Evolutionary conservation across 441 rosid species (phyloP).

Genomic region (Pelargonium myrrhifolium): DNA sequence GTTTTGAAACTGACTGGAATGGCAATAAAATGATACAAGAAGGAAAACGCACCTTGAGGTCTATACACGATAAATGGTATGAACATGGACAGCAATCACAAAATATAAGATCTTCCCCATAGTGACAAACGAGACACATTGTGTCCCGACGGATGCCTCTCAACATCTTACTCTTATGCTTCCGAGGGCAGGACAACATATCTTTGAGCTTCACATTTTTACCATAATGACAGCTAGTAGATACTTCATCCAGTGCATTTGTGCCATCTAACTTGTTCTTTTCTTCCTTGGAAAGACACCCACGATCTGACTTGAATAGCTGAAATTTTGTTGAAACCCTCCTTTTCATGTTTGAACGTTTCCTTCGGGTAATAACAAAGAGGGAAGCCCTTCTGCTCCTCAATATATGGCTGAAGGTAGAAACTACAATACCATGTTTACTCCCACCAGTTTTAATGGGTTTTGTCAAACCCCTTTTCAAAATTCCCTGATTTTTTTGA

Average conservation of each 20-base stretch:
- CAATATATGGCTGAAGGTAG: background rate
- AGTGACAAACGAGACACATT: constrained; percentile 35
- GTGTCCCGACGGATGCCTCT: constrained; percentile 23
- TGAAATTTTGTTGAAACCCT: constrained; percentile 12
- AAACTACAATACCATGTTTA: constrained; percentile 3
- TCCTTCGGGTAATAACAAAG: constrained; percentile 16
- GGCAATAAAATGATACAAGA: background rate
- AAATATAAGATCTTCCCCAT: constrained; percentile 27
- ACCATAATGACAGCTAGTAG: constrained; percentile 13
- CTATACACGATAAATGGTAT: constrained; percentile 33
- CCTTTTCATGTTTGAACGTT: constrained; percentile 17
- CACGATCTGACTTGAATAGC: constrained; percentile 15
- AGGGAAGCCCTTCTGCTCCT: constrained; percentile 13
- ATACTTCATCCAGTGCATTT: constrained; percentile 9
- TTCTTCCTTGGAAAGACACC: constrained; percentile 8
- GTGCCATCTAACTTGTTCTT: constrained; percentile 14
- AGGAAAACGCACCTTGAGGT: constrained; percentile 25
- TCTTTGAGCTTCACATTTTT: constrained; percentile 23
- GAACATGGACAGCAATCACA: constrained; percentile 32
- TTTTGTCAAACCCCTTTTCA: background rate
- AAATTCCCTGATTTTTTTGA: background rate
- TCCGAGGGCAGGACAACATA: constrained; percentile 28
- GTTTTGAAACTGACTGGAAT: background rate
- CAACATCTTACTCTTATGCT: constrained; percentile 28
- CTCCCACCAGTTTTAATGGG: constrained; percentile 4